Base-by-base conservation (phyloP, 1,284 basidiomycete species). In the Ceratobasidium sp. region DNA sequence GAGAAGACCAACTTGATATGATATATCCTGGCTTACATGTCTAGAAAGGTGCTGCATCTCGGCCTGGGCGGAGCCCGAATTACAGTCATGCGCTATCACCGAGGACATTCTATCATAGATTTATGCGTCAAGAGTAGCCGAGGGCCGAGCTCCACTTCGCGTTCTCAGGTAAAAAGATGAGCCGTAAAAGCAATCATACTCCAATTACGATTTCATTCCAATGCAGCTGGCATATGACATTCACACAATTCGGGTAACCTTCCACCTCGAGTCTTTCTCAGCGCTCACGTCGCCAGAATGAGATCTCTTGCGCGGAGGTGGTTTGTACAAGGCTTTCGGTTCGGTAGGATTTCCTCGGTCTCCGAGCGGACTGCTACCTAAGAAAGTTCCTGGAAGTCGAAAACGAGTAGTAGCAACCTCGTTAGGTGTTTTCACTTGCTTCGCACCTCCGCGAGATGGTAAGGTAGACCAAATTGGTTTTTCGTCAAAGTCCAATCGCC, bases 391-490 rank as follows among this genome's bases (percentile, higher is more conserved):
- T 1, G 69, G 69, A 22, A 72, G 57, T 9, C 45, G 50, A 41
- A 72, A 72, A 8, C 57, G 69, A 33, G 69, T 9, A 4, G 27
- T 72, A 5, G 27, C 41, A 17, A 62, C 31, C 31, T 44, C 57
- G 29, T 60, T 33, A 7, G 69, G 56, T 14, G 69, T n/a, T 15
- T 50, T 53, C 27, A 22, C 31, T 27, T 17, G 29, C 29, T 41
- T 50, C 3, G 56, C 24, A 45, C 22, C 36, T 29, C 27, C n/a
- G 19, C 54, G 57, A 19, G 56, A 14, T 9, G 69, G 69, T 2
- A 72, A 47, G 17, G 69, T 72, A 19, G 69, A 72, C 69, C 56
- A 72, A 53, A 62, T 31, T 19, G 69, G 69, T 47, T 60, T 48
- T 33, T 72, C 69, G 29, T 71, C 66, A 2, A 45, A 47, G 33